Conservation (phyloP, 2,329 filamentous ascomycete species). For the Neopestalotiopsis sp. region DNA sequence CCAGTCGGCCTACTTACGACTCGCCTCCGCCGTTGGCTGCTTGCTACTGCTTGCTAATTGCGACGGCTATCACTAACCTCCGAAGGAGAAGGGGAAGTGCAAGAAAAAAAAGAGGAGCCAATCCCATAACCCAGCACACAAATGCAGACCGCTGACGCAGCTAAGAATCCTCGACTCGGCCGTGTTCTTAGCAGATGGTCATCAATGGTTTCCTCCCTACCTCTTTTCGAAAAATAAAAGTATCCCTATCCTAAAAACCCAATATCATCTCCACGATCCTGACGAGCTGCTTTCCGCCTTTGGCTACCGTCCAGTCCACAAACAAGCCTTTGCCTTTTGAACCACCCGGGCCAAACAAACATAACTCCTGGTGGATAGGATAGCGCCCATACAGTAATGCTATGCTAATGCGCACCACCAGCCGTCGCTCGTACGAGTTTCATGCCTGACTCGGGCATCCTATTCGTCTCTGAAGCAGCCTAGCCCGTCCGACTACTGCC, state of each 20-base stretch:
- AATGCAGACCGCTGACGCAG: not conserved
- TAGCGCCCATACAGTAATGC: not conserved
- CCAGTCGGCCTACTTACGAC: no score
- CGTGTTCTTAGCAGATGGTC: conserved; percentile 17
- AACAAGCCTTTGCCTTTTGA: not conserved
- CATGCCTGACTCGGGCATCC: conserved; percentile 21
- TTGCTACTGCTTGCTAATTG: not conserved
- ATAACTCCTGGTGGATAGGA: conserved; percentile 26
- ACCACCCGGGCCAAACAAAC: conserved; percentile 19
- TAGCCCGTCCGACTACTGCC: conserved; percentile 7
- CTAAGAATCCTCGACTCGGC: conserved; percentile 1
- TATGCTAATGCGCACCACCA: conserved; percentile 25
- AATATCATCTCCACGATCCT: conserved; percentile 27
- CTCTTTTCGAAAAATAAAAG: conserved; percentile 1
- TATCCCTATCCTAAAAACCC: conserved; percentile 14
- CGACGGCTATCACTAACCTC: not conserved
- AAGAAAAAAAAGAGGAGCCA: not conserved
- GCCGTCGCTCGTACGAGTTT: conserved; percentile 17
- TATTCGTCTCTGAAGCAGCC: conserved; percentile 17
- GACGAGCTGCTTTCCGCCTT: conserved; percentile 34
- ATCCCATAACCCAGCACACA: not conserved
- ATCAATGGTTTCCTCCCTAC: conserved; percentile 20
- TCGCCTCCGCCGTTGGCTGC: not conserved
- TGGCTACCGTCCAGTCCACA: conserved; percentile 21
- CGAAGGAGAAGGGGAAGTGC: not conserved